These are phyloP conservation scores for Protomyces inundatus DNA, from an alignment of 1,139 yeast genomes.

Conservation along the genomic window DNA sequence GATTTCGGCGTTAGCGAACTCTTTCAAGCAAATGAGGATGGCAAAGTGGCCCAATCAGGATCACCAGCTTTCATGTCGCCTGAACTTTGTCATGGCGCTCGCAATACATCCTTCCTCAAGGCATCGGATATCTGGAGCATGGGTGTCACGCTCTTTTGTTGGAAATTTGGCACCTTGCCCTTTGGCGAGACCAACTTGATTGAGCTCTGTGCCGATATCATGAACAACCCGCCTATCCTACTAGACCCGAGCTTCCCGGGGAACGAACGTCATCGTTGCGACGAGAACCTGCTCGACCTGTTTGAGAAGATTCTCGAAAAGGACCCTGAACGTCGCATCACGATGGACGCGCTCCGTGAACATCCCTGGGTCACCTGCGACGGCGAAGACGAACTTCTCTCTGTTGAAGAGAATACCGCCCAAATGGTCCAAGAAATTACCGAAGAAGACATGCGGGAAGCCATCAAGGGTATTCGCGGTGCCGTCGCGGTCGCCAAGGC, in stretches of 20 bases:
- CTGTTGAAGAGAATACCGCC: constrained; percentile 41
- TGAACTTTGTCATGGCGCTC: constrained; percentile 42
- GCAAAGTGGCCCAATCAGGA: constrained; percentile 53
- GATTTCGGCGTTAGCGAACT: constrained; percentile 90
- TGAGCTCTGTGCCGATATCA: constrained; percentile 46
- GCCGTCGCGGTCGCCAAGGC: constrained; percentile 31
- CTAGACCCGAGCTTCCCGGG: constrained; percentile 31
- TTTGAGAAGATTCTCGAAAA: constrained; percentile 43
- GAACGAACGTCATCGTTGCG: constrained; percentile 36
- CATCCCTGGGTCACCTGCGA: constrained; percentile 55
- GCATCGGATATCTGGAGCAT: constrained; percentile 77
- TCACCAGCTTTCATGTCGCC: constrained; percentile 83
- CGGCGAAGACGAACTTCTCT: constrained; percentile 41
- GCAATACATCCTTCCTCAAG: constrained; percentile 53
- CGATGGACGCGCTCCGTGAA: constrained; percentile 49
- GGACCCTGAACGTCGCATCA: constrained; percentile 52
- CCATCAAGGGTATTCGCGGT: constrained; percentile 37
- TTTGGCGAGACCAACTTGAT: constrained; percentile 43
- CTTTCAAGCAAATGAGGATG: constrained; percentile 54
- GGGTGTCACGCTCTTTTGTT: constrained; percentile 56
- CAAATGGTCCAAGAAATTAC: constrained; percentile 39
- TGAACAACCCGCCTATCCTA: constrained; percentile 33
- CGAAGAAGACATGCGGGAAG: constrained; percentile 41
- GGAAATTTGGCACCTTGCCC: constrained; percentile 42
- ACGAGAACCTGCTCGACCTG: constrained; percentile 36